Conservation (phyloP, 495 filamentous ascomycete species). For the Xylaria palmicola region DNA sequence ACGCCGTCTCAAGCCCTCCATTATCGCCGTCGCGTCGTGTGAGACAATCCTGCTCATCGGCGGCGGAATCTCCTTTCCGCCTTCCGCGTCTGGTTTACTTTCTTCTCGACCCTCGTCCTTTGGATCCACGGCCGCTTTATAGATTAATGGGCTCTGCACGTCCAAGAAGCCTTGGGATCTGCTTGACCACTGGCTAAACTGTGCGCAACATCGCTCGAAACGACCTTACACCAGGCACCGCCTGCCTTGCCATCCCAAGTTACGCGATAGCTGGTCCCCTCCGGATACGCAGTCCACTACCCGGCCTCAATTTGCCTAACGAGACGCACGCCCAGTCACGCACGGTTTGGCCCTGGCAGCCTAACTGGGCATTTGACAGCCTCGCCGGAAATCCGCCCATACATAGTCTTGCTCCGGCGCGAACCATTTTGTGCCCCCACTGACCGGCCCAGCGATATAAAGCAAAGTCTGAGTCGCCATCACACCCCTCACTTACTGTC, state of each 20-base stretch:
- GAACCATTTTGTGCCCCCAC: not conserved
- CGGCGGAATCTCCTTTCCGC: slow-evolving; percentile 32
- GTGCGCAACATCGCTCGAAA: slow-evolving; percentile 10
- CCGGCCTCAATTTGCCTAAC: slow-evolving; percentile 13
- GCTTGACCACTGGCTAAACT: not conserved
- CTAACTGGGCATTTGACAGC: slow-evolving; percentile 4
- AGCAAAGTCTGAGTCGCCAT: not conserved
- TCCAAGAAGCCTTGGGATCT: slow-evolving; percentile 29
- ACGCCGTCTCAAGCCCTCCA: slow-evolving; percentile 14
- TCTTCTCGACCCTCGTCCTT: slow-evolving; percentile 13
- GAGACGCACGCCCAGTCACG: not conserved
- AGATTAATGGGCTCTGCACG: slow-evolving; percentile 24
- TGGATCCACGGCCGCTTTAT: slow-evolving; percentile 27
- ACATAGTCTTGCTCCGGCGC: not conserved
- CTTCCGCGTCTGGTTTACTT: slow-evolving; percentile 29
- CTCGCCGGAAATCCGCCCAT: slow-evolving; percentile 11
- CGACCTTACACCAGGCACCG: no score
- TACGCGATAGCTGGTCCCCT: no score
- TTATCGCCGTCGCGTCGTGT: slow-evolving; percentile 20
- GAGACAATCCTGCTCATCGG: slow-evolving; percentile 31
- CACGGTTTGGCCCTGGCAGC: slow-evolving; percentile 2
- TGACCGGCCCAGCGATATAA: not conserved
- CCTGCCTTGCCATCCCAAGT: no score
- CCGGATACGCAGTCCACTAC: slow-evolving; percentile 21
- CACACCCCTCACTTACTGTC: not conserved